phyloP scores from a whole-genome alignment of 2,329 filamentous ascomycete species.

The Alternaria solani region DNA sequence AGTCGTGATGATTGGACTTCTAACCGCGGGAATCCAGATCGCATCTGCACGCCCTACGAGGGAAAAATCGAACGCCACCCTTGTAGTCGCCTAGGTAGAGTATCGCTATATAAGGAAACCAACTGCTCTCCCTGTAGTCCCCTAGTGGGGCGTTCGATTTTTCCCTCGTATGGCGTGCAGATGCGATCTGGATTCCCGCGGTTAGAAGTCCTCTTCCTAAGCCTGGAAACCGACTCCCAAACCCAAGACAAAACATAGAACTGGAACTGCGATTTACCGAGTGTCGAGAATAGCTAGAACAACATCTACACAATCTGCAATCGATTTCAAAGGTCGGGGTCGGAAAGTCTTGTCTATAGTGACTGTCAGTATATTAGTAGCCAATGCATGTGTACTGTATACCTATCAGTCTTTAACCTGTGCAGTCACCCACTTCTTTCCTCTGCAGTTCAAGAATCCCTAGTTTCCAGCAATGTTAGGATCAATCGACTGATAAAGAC shows the following conservation, averaged over 20 bases:
- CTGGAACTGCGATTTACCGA: background rate
- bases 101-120: no score
- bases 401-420: background rate
- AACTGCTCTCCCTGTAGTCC: no score
- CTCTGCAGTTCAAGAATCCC: background rate
- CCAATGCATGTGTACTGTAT: background rate
- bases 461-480: background rate
- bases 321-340: background rate
- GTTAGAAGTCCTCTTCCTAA: background rate
- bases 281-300: background rate
- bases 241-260: background rate
- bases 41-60: no score
- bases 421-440: background rate
- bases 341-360: background rate
- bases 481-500: background rate
- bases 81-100: no score
- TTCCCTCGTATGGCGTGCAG: background rate
- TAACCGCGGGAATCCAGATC: background rate
- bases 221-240: background rate
- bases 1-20: background rate
- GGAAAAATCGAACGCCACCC: no score
- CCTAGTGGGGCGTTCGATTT: no score
- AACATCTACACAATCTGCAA: background rate
- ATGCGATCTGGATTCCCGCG: background rate
- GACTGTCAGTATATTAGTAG: background rate